These are phyloP conservation scores for Metarhizium guizhouense DNA, from an alignment of 2,329 filamentous ascomycete species.

Conservation along the genomic window DNA sequence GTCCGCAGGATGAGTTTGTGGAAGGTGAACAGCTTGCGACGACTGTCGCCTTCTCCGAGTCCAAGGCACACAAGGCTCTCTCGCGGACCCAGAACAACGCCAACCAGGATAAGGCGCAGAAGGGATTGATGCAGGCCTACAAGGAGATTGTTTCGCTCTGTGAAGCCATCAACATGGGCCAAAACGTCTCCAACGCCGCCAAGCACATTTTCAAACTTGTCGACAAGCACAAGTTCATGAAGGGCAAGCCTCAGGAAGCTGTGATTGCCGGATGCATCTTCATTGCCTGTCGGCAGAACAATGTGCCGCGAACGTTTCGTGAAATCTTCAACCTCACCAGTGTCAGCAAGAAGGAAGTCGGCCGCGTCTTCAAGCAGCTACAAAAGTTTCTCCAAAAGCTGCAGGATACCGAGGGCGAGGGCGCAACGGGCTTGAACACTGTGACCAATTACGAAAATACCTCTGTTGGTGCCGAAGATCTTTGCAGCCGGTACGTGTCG, in stretches of 20 bases:
- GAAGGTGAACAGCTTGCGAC: conserved; percentile 87
- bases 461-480: conserved; percentile 71
- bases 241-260: conserved; percentile 88
- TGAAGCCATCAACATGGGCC: conserved; percentile 74
- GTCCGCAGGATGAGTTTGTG: conserved; percentile 80
- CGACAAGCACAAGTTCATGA: conserved; percentile 87
- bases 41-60: conserved; percentile 75
- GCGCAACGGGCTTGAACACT: conserved; percentile 39
- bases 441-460: conserved; percentile 66
- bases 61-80: conserved; percentile 62
- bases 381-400: conserved; percentile 78
- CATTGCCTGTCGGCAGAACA: conserved; percentile 87
- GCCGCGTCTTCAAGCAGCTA: conserved; percentile 85
- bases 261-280: conserved; percentile 96
- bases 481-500: conserved; percentile 85
- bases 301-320: conserved; percentile 79
- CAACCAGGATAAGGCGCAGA: conserved; percentile 74
- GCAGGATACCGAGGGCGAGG: conserved; percentile 47
- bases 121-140: conserved; percentile 72
- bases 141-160: conserved; percentile 83
- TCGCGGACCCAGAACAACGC: conserved; percentile 82
- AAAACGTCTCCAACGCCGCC: conserved; percentile 75
- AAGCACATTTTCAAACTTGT: conserved; percentile 95
- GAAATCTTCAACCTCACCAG: conserved; percentile 92
- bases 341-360: conserved; percentile 96